Percentiles rank a stretch among this genome's conserved stretches.
Evolutionary conservation across 768 basidiomycete species (phyloP).

Genomic region (Leccinum rimulosum): DNA sequence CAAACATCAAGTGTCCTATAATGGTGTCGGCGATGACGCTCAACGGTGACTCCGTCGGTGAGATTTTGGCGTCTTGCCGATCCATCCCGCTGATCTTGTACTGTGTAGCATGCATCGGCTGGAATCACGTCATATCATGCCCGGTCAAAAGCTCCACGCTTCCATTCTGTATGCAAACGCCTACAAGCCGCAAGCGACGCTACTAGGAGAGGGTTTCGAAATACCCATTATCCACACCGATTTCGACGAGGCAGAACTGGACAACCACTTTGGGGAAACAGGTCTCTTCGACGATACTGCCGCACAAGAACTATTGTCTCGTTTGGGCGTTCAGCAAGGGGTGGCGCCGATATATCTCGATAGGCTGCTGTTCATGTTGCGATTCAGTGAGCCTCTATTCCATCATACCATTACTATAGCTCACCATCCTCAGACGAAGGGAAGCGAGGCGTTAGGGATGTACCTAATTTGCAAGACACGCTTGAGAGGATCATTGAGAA

Average conservation of each 20-base stretch:
- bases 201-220: not conserved
- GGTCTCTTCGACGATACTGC: not conserved
- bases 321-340: not conserved
- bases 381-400: not conserved
- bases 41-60: not conserved
- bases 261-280: not conserved
- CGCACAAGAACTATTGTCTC: not conserved
- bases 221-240: not conserved
- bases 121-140: not conserved
- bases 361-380: not conserved
- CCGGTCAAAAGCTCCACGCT: not conserved
- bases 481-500: not conserved
- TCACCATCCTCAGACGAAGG: not conserved
- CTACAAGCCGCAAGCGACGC: not conserved
- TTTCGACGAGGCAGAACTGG: not conserved
- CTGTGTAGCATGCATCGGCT: not conserved
- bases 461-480: not conserved
- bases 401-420: not conserved
- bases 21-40: not conserved
- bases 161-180: not conserved
- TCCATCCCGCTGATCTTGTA: not conserved
- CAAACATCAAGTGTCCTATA: not conserved
- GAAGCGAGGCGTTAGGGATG: not conserved
- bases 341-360: not conserved
- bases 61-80: not conserved